Conservation (phyloP, 148 eudicot species). For the Polygonum maritimum region DNA sequence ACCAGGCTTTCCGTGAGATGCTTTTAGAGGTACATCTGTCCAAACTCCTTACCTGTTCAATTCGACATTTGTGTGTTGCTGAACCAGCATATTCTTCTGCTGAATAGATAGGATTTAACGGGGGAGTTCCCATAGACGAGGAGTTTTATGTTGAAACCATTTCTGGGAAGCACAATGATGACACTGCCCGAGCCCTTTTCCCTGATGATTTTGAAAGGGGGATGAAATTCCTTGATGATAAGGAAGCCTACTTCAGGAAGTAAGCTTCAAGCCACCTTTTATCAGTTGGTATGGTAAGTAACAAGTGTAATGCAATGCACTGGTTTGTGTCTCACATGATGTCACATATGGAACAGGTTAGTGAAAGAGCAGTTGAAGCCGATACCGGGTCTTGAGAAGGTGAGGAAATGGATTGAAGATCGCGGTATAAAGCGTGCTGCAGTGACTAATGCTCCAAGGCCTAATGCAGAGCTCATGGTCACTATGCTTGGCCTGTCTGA, state of each 20-base stretch:
- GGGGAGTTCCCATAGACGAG: slow-evolving; percentile 68
- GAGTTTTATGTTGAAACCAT: slow-evolving; percentile 60
- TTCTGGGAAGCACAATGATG: slow-evolving; percentile 84
- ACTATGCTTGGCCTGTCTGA: slow-evolving; percentile 63
- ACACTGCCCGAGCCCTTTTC: slow-evolving; percentile 62
- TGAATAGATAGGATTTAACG: slow-evolving; percentile 78
- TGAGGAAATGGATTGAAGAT: slow-evolving; percentile 77
- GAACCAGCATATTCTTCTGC: slow-evolving; percentile 5
- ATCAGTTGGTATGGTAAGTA: not conserved
- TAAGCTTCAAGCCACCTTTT: slow-evolving; percentile 4
- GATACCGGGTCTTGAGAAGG: slow-evolving; percentile 53
- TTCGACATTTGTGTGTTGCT: not conserved
- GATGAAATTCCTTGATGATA: slow-evolving; percentile 54
- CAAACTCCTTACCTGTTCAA: not conserved
- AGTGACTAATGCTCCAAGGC: slow-evolving; percentile 83
- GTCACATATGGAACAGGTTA: slow-evolving; percentile 29
- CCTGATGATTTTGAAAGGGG: slow-evolving; percentile 73
- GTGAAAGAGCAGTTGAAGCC: slow-evolving; percentile 62
- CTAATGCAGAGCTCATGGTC: slow-evolving; percentile 81
- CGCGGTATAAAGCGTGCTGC: slow-evolving; percentile 88
- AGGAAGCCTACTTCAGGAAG: slow-evolving; percentile 81
- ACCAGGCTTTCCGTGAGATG: slow-evolving; percentile 70
- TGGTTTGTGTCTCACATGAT: not conserved
- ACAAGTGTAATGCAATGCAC: not conserved
- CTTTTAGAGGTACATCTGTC: slow-evolving; percentile 58